Percentiles rank a stretch among this genome's conserved stretches.
Conservation (phyloP, 805 yeast species). For the Pichia pseudocactophila region DNA sequence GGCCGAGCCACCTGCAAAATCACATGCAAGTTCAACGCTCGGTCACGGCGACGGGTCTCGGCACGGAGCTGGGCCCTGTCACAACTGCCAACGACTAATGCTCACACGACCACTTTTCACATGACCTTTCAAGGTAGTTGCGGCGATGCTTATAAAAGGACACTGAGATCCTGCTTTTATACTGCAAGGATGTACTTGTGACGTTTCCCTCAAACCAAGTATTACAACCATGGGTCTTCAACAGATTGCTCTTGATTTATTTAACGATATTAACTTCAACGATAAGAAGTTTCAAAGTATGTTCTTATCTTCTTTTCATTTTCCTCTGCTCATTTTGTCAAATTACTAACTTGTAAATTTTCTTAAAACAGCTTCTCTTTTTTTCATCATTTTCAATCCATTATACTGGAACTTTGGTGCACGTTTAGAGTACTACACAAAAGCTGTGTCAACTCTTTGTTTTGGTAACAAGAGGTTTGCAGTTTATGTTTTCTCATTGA, state of each 20-base stretch:
- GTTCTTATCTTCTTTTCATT: constrained; percentile 13
- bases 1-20: too few relatives aligned
- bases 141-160: not conserved
- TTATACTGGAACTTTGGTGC: constrained; percentile 94
- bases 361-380: constrained; percentile 42
- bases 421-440: constrained; percentile 71
- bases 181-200: too few relatives aligned
- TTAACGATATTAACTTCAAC: constrained; percentile 19
- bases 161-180: not conserved
- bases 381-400: constrained; percentile 82
- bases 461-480: constrained; percentile 62
- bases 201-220: not conserved
- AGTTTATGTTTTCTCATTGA: constrained; percentile 73
- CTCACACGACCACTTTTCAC: not conserved
- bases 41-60: too few relatives aligned
- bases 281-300: constrained; percentile 19
- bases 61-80: too few relatives aligned
- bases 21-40: too few relatives aligned
- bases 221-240: constrained; percentile 7
- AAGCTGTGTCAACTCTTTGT: constrained; percentile 63
- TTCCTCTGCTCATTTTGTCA: too few relatives aligned
- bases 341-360: too few relatives aligned
- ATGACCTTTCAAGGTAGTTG: not conserved
- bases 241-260: constrained; percentile 11
- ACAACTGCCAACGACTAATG: too few relatives aligned